A percentile compares a stretch with the other conserved stretches of the same genome.
These are phyloP conservation scores for Gliomastix tumulicola DNA, from an alignment of 2,329 filamentous ascomycete genomes.

Conservation along the genomic window DNA sequence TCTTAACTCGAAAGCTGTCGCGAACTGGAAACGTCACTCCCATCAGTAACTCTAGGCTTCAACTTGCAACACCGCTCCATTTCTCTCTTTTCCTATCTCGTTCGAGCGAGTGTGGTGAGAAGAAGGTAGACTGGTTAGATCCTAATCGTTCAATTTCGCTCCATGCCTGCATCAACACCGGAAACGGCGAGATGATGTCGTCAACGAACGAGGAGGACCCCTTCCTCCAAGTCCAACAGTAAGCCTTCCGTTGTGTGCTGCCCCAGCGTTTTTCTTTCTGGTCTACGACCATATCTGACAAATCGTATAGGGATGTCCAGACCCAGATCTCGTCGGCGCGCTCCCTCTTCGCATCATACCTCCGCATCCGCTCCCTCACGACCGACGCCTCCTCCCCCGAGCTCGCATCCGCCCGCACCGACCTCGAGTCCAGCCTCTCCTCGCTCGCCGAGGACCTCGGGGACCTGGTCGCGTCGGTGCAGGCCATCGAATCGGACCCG, in stretches of 20 bases:
- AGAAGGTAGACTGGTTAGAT: too few species aligned
- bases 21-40: too few species aligned
- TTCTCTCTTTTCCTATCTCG: too few species aligned
- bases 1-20: too few species aligned
- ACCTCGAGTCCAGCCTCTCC: slow-evolving; percentile 59
- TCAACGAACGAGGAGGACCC: slow-evolving; percentile 62
- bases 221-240: slow-evolving; percentile 68
- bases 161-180: too few species aligned
- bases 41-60: too few species aligned
- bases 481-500: slow-evolving; percentile 81
- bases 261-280: too few species aligned
- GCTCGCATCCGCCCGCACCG: slow-evolving; percentile 68
- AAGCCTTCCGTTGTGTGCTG: slow-evolving; percentile 16
- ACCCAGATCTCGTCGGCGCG: slow-evolving; percentile 73
- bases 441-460: slow-evolving; percentile 75
- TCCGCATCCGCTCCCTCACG: slow-evolving; percentile 85
- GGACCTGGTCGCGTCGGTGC: slow-evolving; percentile 82
- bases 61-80: too few species aligned
- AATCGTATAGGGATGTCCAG: slow-evolving; percentile 78
- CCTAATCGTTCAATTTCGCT: too few species aligned
- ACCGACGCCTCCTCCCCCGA: slow-evolving; percentile 70
- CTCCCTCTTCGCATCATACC: slow-evolving; percentile 86
- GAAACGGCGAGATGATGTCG: slow-evolving; percentile 65
- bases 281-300: too few species aligned
- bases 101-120: too few species aligned